Evolutionary conservation across 495 filamentous ascomycete genomes (phyloP).

Genomic region (Neurospora sp.): DNA sequence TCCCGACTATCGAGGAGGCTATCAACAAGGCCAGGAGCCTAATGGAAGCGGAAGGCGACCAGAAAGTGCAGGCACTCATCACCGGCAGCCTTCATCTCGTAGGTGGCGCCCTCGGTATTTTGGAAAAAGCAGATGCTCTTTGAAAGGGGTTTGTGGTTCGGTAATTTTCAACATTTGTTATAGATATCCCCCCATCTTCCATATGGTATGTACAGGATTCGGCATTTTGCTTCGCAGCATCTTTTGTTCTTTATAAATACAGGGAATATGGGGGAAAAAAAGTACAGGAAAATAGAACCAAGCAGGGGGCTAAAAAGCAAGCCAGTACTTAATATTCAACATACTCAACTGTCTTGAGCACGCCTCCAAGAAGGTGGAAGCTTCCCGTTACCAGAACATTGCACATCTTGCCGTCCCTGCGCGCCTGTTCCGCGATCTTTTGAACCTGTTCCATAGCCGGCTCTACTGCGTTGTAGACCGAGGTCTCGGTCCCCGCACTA

Average conservation of each 20-base stretch:
- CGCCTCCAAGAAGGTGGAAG: conserved; percentile 76
- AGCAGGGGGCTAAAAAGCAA: neutral
- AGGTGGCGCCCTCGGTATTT: conserved; percentile 44
- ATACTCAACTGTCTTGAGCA: conserved; percentile 63
- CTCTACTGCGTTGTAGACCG: conserved; percentile 16
- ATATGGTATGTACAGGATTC: conserved; percentile 3
- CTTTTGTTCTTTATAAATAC: neutral
- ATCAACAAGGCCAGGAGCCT: conserved; percentile 55
- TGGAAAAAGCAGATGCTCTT: conserved; percentile 35
- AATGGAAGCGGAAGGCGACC: conserved; percentile 12
- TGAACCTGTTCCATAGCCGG: conserved; percentile 20
- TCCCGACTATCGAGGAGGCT: conserved; percentile 78
- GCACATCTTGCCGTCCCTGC: conserved; percentile 5
- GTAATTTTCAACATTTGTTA: conserved; percentile 9
- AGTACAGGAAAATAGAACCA: neutral
- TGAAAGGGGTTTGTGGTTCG: conserved; percentile 4
- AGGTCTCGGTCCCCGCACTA: conserved; percentile 8
- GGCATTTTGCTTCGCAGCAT: conserved; percentile 8
- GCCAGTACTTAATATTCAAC: conserved; percentile 15
- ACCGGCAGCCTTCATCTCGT: conserved; percentile 56
- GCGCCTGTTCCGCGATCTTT: conserved; percentile 5
- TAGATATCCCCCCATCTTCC: neutral
- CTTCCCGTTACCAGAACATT: conserved; percentile 66
- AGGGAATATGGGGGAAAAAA: neutral
- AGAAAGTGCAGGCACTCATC: conserved; percentile 39